These are phyloP conservation scores for Colletotrichum spinosum DNA, from an alignment of 2,329 filamentous ascomycete species.

Conservation along the genomic window DNA sequence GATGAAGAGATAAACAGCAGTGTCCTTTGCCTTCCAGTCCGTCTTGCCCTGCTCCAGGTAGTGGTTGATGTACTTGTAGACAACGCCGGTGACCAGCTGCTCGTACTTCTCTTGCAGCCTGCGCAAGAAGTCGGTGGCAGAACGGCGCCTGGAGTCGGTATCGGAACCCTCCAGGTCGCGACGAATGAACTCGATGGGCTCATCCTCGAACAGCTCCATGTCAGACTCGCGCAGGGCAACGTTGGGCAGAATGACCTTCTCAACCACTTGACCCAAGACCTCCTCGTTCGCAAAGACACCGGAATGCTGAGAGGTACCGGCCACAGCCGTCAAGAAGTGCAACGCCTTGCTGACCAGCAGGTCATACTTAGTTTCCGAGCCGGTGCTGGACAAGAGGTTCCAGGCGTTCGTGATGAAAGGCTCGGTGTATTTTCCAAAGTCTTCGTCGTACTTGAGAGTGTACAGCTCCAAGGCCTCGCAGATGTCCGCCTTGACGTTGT, in stretches of 20 bases:
- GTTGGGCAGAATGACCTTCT: slow-evolving; percentile 96
- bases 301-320: slow-evolving; percentile 81
- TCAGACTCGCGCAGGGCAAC: slow-evolving; percentile 92
- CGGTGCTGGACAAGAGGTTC: slow-evolving; percentile 88
- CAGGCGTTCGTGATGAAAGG: slow-evolving; percentile 92
- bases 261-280: slow-evolving; percentile 86
- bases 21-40: slow-evolving; percentile 98
- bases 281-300: slow-evolving; percentile 85
- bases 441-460: slow-evolving; percentile 95
- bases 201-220: slow-evolving; percentile 95
- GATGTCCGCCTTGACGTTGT: slow-evolving; percentile 92
- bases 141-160: slow-evolving; percentile 90
- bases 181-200: slow-evolving; percentile 98
- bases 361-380: slow-evolving; percentile 92
- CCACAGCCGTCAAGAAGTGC: slow-evolving; percentile 93
- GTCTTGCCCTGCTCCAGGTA: slow-evolving; percentile 83
- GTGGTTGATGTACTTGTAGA: slow-evolving; percentile 86
- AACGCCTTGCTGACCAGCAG: slow-evolving; percentile 93
- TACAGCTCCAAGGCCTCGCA: slow-evolving; percentile 92
- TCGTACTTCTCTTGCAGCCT: slow-evolving; percentile 93
- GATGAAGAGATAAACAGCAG: slow-evolving; percentile 95
- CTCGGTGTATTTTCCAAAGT: slow-evolving; percentile 82
- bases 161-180: slow-evolving; percentile 96
- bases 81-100: slow-evolving; percentile 84
- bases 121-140: slow-evolving; percentile 93